Evolutionary conservation across 345 rosid genomes (phyloP), one percentile per base, ranked within the genome.

Genomic region (Crucihimalaya himalaica): DNA sequence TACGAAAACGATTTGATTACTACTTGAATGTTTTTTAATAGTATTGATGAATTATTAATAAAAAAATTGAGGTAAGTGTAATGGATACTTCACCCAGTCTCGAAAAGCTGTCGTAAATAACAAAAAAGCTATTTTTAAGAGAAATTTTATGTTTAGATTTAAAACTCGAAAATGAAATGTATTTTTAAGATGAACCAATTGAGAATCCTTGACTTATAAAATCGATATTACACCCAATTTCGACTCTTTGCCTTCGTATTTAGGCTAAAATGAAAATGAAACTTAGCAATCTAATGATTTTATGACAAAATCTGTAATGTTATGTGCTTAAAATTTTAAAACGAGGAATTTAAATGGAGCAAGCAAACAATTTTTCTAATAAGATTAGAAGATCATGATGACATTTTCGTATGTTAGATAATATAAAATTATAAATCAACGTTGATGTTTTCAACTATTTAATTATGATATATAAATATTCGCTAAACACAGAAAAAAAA

Each of bases 401-500:
- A 76, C 70, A 76, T 69, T 76, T 68, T 14, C 15, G 55, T n/a
- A 68, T 68, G n/a, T 40, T 21, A 50, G 29, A 21, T 32, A 13
- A 32, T 8, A 68, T 74, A 39, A 50, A 28, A 13, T 23, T 8
- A 68, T 74, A 39, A 50, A 28, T 20, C 13, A 6, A 52, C 42
- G 42, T 68, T 75, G 74, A 67, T 12, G 43, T 14, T 54, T 69
- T 75, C 79, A 68, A n/a, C 4, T 68, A 60, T 16, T 40, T 32
- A 14, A 61, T 25, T 61, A 52, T 42, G 64, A 21, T 50, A 28
- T 35, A 37, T 9, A 37, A n/a, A 32, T 14, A 52, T 58, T 67
- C 54, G 34, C 8, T 37, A 58, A n/a, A n/a, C n/a, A 42, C 42
- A 23, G 34, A 66, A 35, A 27, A 5, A 43, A 13, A 21, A 19